Evolutionary conservation across 1,284 basidiomycete genomes (phyloP), one percentile per base, ranked within the genome.

Genomic region (Marasmius oreades): DNA sequence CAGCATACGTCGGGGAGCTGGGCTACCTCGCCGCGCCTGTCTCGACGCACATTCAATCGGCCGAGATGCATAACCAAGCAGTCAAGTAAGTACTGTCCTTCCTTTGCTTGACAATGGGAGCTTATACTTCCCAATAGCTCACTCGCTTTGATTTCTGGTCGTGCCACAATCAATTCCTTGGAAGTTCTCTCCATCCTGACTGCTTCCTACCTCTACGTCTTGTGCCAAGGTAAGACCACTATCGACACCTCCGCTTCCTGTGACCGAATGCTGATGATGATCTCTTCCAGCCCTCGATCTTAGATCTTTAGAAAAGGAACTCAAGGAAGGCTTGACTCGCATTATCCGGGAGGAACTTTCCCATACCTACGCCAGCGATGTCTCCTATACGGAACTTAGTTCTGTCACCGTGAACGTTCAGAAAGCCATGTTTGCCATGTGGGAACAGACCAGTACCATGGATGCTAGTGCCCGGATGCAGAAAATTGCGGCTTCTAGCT

Each of bases 11-110:
- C 3, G 81, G 85, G 31, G 93, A 95, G 71, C 79, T 95, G 28
- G 92, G 91, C 18, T 87, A 82, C 68, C 81, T 93, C 18, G 92
- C 92, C 2, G 87, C 83, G 67, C 92, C 93, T 0, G 92, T 95
- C 1, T 88, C 88, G 10, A 92, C 92, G 3, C 90, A 92, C 66
- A 84, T 92, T 28, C 90, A 93, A 65, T 88, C 86, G 3, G 90
- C 90, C n/a, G 56, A 61, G 39, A 62, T 59, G 86, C 89, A 92
- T 65, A 94, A 93, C 66, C 92, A 93, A 69, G 86, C 90, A 43
- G 79, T 93, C 66, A 93, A 92, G 87, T 90, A 61, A 62, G 86
- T 73, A 47, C 42, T 55, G n/a, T 48, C 44, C 46, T 26, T 58
- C 55, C 10, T 16, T 23, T 36, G 23, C 22, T 26, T 43, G 56